These are phyloP conservation scores for Paecilomyces sp. DNA, from an alignment of 2,329 filamentous ascomycete species.

Conservation along the genomic window DNA sequence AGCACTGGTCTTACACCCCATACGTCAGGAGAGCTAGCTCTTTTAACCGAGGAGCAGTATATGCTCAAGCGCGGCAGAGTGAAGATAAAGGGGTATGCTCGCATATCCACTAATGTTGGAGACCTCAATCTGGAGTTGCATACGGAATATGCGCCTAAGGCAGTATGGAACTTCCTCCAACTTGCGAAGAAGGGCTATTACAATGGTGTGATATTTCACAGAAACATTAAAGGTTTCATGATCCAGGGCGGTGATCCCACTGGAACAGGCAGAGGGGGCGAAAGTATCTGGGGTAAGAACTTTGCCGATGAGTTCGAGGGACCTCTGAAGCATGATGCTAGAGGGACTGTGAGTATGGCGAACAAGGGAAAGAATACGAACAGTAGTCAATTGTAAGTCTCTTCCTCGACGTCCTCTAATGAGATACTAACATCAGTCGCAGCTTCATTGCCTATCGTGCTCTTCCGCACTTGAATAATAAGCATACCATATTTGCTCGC, in stretches of 20 bases:
- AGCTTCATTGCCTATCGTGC: slow-evolving; percentile 83
- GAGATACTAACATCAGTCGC: slow-evolving; percentile 1
- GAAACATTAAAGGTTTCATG: slow-evolving; percentile 96
- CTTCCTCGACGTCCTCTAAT: neutral
- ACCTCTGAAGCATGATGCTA: slow-evolving; percentile 70
- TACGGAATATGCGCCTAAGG: slow-evolving; percentile 82
- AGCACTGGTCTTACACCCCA: slow-evolving; percentile 89
- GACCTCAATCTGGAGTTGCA: slow-evolving; percentile 83
- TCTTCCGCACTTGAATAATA: slow-evolving; percentile 78
- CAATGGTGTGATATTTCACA: slow-evolving; percentile 73
- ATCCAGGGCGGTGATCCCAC: slow-evolving; percentile 94
- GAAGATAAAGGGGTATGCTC: slow-evolving; percentile 83
- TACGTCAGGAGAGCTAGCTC: slow-evolving; percentile 77
- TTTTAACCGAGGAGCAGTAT: slow-evolving; percentile 90
- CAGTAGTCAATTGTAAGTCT: slow-evolving; percentile 67
- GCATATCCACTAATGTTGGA: slow-evolving; percentile 79
- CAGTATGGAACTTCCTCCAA: slow-evolving; percentile 94
- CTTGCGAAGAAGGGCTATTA: slow-evolving; percentile 89
- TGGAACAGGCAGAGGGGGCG: slow-evolving; percentile 83
- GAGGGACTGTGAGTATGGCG: slow-evolving; percentile 86
- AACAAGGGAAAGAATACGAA: slow-evolving; percentile 99
- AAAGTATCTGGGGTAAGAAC: slow-evolving; percentile 87
- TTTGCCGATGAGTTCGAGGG: slow-evolving; percentile 93
- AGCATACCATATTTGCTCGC: slow-evolving; percentile 93
- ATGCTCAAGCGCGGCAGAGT: slow-evolving; percentile 88